These are phyloP conservation scores for Solanum sitiens DNA, from an alignment of 257 asterid species.

Conservation along the genomic window DNA sequence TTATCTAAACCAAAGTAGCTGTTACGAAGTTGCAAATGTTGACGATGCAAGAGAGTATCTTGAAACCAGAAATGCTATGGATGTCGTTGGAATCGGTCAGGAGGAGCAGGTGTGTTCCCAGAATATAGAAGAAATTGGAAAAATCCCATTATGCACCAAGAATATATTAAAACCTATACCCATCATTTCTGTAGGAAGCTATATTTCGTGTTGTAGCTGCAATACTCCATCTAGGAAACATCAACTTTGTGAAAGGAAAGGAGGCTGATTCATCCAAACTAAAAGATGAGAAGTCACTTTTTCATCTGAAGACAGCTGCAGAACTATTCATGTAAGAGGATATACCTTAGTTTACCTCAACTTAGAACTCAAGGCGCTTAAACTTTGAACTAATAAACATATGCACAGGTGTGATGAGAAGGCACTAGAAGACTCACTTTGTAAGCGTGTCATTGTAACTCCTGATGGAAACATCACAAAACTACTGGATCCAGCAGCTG, in stretches of 20 bases:
- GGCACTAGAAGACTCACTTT: slow-evolving; percentile 75
- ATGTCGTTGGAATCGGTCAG: slow-evolving; percentile 83
- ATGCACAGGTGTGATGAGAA: slow-evolving; percentile 59
- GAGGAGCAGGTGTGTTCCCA: slow-evolving; percentile 70
- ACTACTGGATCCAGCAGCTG: slow-evolving; percentile 83
- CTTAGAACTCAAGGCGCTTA: background rate
- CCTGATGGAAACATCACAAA: slow-evolving; percentile 94
- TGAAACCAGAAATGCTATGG: slow-evolving; percentile 95
- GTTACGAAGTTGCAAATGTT: slow-evolving; percentile 79
- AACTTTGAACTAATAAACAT: background rate
- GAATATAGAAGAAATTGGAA: background rate
- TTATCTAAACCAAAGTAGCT: slow-evolving; percentile 74
- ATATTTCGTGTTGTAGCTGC: slow-evolving; percentile 94
- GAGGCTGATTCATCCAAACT: slow-evolving; percentile 76
- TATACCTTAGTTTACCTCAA: background rate
- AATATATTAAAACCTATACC: background rate
- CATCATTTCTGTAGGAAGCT: slow-evolving; percentile 49
- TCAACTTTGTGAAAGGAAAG: slow-evolving; percentile 68
- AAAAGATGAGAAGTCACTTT: slow-evolving; percentile 52
- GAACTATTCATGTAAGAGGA: slow-evolving; percentile 71
- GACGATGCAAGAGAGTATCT: slow-evolving; percentile 89
- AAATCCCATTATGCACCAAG: background rate
- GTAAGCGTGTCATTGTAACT: slow-evolving; percentile 86
- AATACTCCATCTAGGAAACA: slow-evolving; percentile 88
- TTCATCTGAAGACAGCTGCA: slow-evolving; percentile 81